Base-by-base conservation (phyloP, 73 alveolate species). In the Symbiodinium natans region DNA sequence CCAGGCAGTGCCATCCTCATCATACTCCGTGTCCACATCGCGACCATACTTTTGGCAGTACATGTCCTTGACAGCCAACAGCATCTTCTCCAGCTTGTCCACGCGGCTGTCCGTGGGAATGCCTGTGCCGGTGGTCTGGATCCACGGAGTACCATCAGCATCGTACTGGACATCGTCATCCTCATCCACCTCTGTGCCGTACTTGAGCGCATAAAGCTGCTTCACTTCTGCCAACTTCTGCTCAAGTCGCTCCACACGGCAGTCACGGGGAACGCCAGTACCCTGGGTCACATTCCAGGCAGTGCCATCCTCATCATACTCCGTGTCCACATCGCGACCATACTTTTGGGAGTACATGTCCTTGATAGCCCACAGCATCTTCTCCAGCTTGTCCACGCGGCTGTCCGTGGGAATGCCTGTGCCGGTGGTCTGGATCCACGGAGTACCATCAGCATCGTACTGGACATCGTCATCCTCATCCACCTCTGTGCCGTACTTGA, bases 201-300 rank as follows among this genome's bases (percentile, higher is more conserved):
- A 46, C 59, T 46, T 46, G 9, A 46, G 59, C 59, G 59, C 68
- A 27, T 17, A 52, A 7, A 52, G 68, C 13, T 27, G 68, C 31
- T 63, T 23, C 36, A 63, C 38, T 29, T 63, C 93, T 85, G 93
- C 93, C 46, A 85, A 48, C 82, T 85, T 43, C 25, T 85, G 93
- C 93, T 85, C 93, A 11, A 85, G 41, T 31, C 93, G 77, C 93
- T 85, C 93, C 19, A 85, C 93, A 25, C 54, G 93, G 93, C 93
- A 85, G 48, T 85, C 93, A 8, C 93, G 93, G 13, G 94, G 25
- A 6, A 29, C 54, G 19, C 74, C 63, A 7, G 83, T 13, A 29
- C 84, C 36, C 4, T 43, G 41, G 25, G 84, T 82, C 83, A 43
- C 41, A 6, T 15, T 85, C 93, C 93, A 85, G 41, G 93, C 27